Base-by-base conservation (phyloP, 2,329 filamentous ascomycete species). In the Elsinoe ampelina region DNA sequence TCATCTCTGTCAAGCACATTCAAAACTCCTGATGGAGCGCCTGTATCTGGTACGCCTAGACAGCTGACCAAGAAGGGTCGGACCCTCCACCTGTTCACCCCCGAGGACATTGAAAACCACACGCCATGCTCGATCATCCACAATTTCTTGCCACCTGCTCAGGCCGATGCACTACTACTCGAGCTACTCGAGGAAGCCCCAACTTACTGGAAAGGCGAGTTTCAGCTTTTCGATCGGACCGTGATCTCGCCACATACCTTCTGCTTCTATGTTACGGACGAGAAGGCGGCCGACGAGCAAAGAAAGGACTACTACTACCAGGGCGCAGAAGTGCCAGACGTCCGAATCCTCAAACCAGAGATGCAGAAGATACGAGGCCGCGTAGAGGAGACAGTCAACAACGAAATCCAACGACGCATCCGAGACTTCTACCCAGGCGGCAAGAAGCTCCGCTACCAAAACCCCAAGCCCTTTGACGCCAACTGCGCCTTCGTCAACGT, bases 401-500 rank as follows among this genome's bases (percentile, higher is more conserved):
- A 71, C 1, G 87, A 93, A 67, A 84, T 95, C n/a, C 72, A 80
- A 55, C 75, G 77, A 5, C 83, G 90, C 6, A 93, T 92, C 59
- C 73, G 73, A 48, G 77, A 80, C 2, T 78, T 79, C 56, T 89
- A 93, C 59, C 85, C 86, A 0, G 74, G 73, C 15, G 82, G 84
- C 11, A 77, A 81, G 68, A 95, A 92, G 68, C 79, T 96, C 26
- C 84, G 79, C 63, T 84, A 87, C 63, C 91, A 96, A 66, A 86
- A 85, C 0, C 80, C 88, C 0, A 70, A 79, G 0, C 72, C 78
- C 0, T 97, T 92, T 91, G 75, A 75, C 7, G 88, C 92, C 8
- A 97, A 97, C 66, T 89, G 89, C 0, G 89, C 91, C 0, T 92
- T 96, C 66, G 91, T 95, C 13, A 98, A 98, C 69, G 95, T 89